Conservation (phyloP, 2,329 filamentous ascomycete genomes). For the Lomentospora prolificans region DNA sequence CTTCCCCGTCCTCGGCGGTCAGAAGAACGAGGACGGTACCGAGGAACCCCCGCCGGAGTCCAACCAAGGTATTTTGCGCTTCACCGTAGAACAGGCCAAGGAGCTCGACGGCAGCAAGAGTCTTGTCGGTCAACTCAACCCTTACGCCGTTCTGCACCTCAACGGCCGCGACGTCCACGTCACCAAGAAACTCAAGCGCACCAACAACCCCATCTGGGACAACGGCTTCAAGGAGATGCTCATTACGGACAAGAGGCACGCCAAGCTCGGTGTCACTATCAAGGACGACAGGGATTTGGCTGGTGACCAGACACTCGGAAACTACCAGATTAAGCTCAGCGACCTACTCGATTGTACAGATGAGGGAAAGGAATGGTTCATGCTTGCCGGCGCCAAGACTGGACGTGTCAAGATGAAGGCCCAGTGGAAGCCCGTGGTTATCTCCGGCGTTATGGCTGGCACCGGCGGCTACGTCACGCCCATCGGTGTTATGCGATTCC, state of each 20-base stretch:
- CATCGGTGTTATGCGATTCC: constrained; percentile 88
- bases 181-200: constrained; percentile 89
- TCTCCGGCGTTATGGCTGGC: constrained; percentile 66
- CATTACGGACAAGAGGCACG: constrained; percentile 84
- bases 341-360: constrained; percentile 86
- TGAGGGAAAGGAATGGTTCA: constrained; percentile 95
- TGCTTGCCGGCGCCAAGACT: constrained; percentile 67
- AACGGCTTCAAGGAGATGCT: constrained; percentile 89
- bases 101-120: constrained; percentile 90
- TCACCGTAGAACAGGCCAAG: constrained; percentile 92
- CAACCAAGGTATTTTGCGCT: constrained; percentile 87
- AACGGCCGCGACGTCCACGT: constrained; percentile 87
- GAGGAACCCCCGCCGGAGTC: constrained; percentile 74
- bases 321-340: constrained; percentile 89
- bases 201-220: constrained; percentile 94
- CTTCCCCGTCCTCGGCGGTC: constrained; percentile 79
- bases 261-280: constrained; percentile 82
- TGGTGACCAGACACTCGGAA: constrained; percentile 75
- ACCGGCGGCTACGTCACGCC: constrained; percentile 87
- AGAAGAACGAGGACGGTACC: constrained; percentile 65
- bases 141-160: constrained; percentile 78
- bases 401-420: constrained; percentile 85
- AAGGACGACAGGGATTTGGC: constrained; percentile 89
- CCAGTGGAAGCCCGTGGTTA: constrained; percentile 89
- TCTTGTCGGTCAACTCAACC: constrained; percentile 80